Conservation (phyloP, 257 asterid genomes). For the Petrea volubilis region DNA sequence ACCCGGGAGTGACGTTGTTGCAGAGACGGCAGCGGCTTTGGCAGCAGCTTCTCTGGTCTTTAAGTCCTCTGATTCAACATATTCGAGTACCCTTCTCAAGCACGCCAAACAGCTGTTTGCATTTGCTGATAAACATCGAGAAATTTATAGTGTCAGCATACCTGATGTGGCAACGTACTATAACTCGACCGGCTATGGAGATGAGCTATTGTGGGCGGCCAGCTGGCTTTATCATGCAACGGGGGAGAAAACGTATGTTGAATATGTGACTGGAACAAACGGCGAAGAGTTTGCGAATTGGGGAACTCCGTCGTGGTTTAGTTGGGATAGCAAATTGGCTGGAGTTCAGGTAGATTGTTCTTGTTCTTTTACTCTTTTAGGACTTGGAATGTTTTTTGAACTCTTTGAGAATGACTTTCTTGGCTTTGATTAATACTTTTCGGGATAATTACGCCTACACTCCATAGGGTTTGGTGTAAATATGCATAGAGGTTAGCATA, state of each 20-base stretch:
- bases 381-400: background rate
- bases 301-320: conserved; percentile 87
- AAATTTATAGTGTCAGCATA: conserved; percentile 62
- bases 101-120: conserved; percentile 69
- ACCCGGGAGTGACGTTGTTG: conserved; percentile 89
- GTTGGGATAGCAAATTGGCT: conserved; percentile 93
- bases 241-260: conserved; percentile 47
- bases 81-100: conserved; percentile 61
- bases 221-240: conserved; percentile 94
- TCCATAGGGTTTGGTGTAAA: too few relatives aligned
- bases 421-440: too few relatives aligned
- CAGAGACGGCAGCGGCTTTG: conserved; percentile 89
- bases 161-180: conserved; percentile 65
- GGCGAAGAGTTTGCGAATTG: conserved; percentile 60
- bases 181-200: conserved; percentile 88
- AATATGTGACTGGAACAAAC: conserved; percentile 61
- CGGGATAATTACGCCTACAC: too few relatives aligned
- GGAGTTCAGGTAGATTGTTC: conserved; percentile 65
- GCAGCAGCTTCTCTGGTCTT: conserved; percentile 86
- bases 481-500: too few relatives aligned
- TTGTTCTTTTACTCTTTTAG: too few relatives aligned
- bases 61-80: conserved; percentile 42
- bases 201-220: conserved; percentile 98
- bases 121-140: conserved; percentile 70
- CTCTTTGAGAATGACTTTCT: background rate